These are phyloP conservation scores for Oidiodendron maius DNA, from an alignment of 495 filamentous ascomycete species.

Conservation along the genomic window DNA sequence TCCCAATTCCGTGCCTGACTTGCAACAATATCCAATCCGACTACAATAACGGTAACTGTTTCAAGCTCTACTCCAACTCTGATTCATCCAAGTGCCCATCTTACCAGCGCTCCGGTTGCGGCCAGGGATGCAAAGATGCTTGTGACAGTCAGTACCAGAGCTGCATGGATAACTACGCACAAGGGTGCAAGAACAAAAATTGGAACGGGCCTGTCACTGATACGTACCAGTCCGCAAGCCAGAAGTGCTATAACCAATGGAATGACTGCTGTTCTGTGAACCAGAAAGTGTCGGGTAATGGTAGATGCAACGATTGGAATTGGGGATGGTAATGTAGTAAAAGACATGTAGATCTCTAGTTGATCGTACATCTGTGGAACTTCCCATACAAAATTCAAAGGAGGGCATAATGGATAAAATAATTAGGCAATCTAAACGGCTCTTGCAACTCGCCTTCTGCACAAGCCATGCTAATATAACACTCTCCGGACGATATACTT, in stretches of 20 bases:
- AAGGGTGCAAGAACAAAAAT: conserved; percentile 30
- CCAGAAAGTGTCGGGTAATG: conserved; percentile 13
- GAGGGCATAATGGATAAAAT: too few species aligned
- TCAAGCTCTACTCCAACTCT: conserved; percentile 39
- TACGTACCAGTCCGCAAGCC: conserved; percentile 23
- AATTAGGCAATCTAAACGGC: too few species aligned
- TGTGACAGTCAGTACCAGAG: conserved; percentile 42
- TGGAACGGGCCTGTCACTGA: conserved; percentile 15
- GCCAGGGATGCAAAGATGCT: conserved; percentile 37
- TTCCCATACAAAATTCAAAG: too few species aligned
- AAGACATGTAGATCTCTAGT: too few species aligned
- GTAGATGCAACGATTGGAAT: conserved; percentile 17
- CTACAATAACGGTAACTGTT: conserved; percentile 27
- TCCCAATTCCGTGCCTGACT: conserved; percentile 38
- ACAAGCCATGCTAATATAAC: too few species aligned
- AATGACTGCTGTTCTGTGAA: conserved; percentile 31
- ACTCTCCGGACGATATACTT: too few species aligned
- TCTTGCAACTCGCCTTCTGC: too few species aligned
- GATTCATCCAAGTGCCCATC: conserved; percentile 30
- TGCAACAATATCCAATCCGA: conserved; percentile 41
- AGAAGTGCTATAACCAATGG: conserved; percentile 36
- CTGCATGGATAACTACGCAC: conserved; percentile 36
- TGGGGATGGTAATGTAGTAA: too few species aligned
- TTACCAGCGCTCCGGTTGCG: conserved; percentile 23
- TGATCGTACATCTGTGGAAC: too few species aligned